Percentiles rank a stretch among this genome's conserved stretches.
phyloP scores from a whole-genome alignment of 1,284 basidiomycete species.

The Naganishia sp. region DNA sequence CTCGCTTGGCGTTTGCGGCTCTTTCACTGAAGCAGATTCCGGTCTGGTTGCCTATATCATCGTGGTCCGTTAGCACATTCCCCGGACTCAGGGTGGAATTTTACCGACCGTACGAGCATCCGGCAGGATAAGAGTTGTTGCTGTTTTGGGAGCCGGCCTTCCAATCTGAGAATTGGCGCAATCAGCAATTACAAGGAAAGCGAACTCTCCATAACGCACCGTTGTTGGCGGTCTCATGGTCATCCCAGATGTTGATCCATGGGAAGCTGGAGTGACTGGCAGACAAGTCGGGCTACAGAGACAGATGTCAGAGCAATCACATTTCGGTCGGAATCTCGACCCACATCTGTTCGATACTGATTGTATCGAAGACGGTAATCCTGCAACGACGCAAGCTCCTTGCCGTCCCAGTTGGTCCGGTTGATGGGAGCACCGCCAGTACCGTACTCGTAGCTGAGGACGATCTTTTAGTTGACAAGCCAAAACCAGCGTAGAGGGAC shows the following conservation, averaged over 20 bases:
- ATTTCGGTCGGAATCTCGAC: slow-evolving; percentile 46
- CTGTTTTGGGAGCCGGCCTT: slow-evolving; percentile 64
- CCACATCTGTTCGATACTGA: slow-evolving; percentile 62
- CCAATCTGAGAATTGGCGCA: slow-evolving; percentile 49
- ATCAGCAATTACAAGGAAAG: neutral
- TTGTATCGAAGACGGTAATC: slow-evolving; percentile 65
- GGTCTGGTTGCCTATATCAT: slow-evolving; percentile 30
- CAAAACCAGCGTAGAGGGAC: slow-evolving; percentile 40
- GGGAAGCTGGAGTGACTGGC: slow-evolving; percentile 60
- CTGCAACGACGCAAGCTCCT: slow-evolving; percentile 65
- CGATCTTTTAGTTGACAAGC: slow-evolving; percentile 53
- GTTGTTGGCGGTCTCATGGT: slow-evolving; percentile 66
- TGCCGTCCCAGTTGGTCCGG: slow-evolving; percentile 48
- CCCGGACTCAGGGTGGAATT: neutral
- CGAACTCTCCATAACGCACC: slow-evolving; percentile 32
- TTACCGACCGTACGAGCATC: slow-evolving; percentile 38
- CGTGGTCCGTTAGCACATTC: neutral
- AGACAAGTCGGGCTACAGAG: slow-evolving; percentile 51
- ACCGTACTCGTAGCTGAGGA: slow-evolving; percentile 54
- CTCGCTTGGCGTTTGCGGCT: slow-evolving; percentile 64
- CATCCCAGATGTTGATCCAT: slow-evolving; percentile 66
- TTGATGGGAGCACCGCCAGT: slow-evolving; percentile 46
- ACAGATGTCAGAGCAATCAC: neutral
- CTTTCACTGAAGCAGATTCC: slow-evolving; percentile 63
- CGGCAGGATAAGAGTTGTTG: slow-evolving; percentile 58